Evolutionary conservation across 176 grass and related monocot species (phyloP).

Genomic region (Poa annua): DNA sequence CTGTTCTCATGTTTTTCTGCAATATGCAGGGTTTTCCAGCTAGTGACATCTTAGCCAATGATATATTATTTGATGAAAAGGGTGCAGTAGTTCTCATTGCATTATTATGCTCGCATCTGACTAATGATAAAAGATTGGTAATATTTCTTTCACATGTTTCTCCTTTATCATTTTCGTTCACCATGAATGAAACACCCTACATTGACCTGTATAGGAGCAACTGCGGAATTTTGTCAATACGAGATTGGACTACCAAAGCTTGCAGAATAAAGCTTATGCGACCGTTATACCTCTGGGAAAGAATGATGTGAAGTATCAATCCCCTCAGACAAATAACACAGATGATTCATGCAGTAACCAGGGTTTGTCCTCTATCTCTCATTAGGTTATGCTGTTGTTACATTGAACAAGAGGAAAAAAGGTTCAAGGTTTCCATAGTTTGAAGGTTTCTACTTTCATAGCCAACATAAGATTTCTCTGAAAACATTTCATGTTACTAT

Average conservation of each 20-base stretch:
- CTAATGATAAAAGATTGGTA: constrained; percentile 55
- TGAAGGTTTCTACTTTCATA: not conserved
- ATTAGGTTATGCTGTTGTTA: not conserved
- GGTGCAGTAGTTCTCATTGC: constrained; percentile 56
- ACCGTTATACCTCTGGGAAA: constrained; percentile 37
- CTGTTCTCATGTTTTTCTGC: constrained; percentile 30
- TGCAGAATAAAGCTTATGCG: constrained; percentile 20
- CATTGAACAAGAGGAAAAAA: constrained; percentile 6
- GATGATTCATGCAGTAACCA: constrained; percentile 32
- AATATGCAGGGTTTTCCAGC: constrained; percentile 57
- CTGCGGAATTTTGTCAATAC: constrained; percentile 42
- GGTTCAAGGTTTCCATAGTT: constrained; percentile 19
- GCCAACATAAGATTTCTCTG: constrained; percentile 15
- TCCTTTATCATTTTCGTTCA: constrained; percentile 7
- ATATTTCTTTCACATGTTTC: constrained; percentile 38
- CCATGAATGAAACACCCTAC: not conserved
- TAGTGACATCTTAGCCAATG: constrained; percentile 47
- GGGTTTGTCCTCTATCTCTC: constrained; percentile 46
- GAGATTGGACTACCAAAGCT: constrained; percentile 20
- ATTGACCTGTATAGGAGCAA: constrained; percentile 51
- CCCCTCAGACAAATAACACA: constrained; percentile 26
- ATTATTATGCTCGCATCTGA: constrained; percentile 62
- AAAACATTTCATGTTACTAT: constrained; percentile 12
- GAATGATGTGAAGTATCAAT: constrained; percentile 34
- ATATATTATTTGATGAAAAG: constrained; percentile 53